Evolutionary conservation across 2,329 filamentous ascomycete species (phyloP).

Genomic region (Fusarium bactridioides): DNA sequence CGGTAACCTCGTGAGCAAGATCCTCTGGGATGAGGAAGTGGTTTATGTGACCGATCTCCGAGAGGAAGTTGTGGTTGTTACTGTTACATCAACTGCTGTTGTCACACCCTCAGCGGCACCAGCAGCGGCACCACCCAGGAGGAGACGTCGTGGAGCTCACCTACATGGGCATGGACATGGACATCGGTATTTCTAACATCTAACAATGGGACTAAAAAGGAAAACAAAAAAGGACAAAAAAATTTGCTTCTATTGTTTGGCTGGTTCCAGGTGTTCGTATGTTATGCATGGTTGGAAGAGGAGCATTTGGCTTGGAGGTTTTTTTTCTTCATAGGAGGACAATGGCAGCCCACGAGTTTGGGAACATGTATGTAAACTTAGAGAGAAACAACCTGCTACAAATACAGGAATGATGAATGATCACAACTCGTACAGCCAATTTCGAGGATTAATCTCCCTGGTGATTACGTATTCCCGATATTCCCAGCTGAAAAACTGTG

Average conservation of each 20-base stretch:
- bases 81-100: slow-evolving; percentile 44
- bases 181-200: slow-evolving; percentile 39
- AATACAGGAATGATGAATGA: slow-evolving; percentile 44
- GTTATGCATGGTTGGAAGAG: slow-evolving; percentile 46
- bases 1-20: slow-evolving; percentile 60
- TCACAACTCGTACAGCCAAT: slow-evolving; percentile 26
- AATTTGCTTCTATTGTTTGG: slow-evolving; percentile 42
- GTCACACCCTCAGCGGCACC: slow-evolving; percentile 21
- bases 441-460: slow-evolving; percentile 22
- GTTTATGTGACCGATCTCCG: slow-evolving; percentile 60
- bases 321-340: slow-evolving; percentile 47
- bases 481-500: not conserved
- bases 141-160: slow-evolving; percentile 45
- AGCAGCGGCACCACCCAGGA: slow-evolving; percentile 9
- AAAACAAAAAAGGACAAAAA: slow-evolving; percentile 22
- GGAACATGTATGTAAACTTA: slow-evolving; percentile 48
- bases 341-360: slow-evolving; percentile 44
- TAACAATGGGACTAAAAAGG: slow-evolving; percentile 12
- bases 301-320: slow-evolving; percentile 47
- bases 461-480: slow-evolving; percentile 10
- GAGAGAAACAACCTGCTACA: slow-evolving; percentile 42
- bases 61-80: slow-evolving; percentile 53
- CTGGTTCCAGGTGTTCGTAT: slow-evolving; percentile 48
- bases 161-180: slow-evolving; percentile 50
- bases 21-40: slow-evolving; percentile 64